Evolutionary conservation across 768 basidiomycete species (phyloP), one percentile per base, ranked within the genome.

Genomic region (Russula ochroleuca): DNA sequence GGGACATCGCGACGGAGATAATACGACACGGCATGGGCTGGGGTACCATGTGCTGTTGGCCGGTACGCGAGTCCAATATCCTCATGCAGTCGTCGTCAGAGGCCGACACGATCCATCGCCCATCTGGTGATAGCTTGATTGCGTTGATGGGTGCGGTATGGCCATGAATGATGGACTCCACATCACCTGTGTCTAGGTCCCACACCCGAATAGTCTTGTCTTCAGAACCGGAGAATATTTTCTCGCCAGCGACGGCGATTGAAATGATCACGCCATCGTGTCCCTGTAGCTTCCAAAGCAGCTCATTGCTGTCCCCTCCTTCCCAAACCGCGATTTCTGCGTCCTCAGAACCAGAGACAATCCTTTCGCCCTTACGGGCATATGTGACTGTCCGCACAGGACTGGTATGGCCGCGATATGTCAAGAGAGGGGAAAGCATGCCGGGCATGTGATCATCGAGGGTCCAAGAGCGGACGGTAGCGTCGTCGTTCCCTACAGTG

Each of bases 101-200:
- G n/a, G 37, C 64, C 15, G 64, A 65, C 3, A 61, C 40, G 10
- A 65, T 55, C 31, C 62, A 19, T 10, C 5, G 28, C 13, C 65
- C 57, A 28, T 53, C 52, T 6, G 63, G 61, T 8, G 60, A 33
- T 25, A 52, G 47, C 19, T 52, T 25, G 40, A 51, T 43, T 19
- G 40, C n/a, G 48, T 41, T 62, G 31, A 67, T 45, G 17, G 56
- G 25, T 5, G 25, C 57, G 25, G 33, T 69, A 33, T 49, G 50
- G 60, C 78, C 70, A 51, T 76, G 76, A 31, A 81, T 71, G 23
- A 58, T 53, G 17, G 45, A 49, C 28, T 17, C 10, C 1, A 8
- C 7, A 8, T 35, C 4, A 6, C 57, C 63, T 1, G 57, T 53
- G 45, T 35, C 35, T 11, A 55, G 23, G 6, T 65, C 49, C 64